A percentile compares a stretch with the other conserved stretches of the same genome.
Evolutionary conservation across 2,329 filamentous ascomycete species (phyloP).

Genomic region (Xylaria sp.): DNA sequence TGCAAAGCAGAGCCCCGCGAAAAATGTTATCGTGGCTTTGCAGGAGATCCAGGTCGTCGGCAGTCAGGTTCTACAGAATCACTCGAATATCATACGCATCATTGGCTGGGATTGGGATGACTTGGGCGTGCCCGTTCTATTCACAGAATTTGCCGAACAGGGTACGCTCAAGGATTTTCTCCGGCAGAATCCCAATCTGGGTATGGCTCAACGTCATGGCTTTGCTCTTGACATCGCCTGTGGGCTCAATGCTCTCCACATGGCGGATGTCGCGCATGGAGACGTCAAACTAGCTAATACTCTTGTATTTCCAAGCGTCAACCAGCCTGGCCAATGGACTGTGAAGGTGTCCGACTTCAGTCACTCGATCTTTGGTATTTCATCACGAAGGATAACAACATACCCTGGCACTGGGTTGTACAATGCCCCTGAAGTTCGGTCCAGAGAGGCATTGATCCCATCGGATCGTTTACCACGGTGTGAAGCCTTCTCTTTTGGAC

Average conservation of each 20-base stretch:
- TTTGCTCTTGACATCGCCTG: not conserved
- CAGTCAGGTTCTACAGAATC: not conserved
- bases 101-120: not conserved
- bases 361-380: conserved; percentile 4
- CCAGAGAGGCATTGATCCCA: not conserved
- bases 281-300: not conserved
- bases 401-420: conserved; percentile 1
- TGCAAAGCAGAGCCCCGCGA: not conserved
- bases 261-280: conserved; percentile 1
- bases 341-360: conserved; percentile 1
- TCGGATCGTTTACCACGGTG: not conserved
- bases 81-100: conserved; percentile 4
- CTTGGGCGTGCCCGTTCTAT: not conserved
- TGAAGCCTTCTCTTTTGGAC: conserved; percentile 2
- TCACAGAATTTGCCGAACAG: not conserved
- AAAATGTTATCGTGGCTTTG: not conserved
- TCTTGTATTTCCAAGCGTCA: not conserved
- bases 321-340: conserved; percentile 1
- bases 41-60: not conserved
- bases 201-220: not conserved
- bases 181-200: not conserved
- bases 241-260: not conserved
- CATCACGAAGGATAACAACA: not conserved
- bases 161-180: not conserved
- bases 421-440: not conserved